These are phyloP conservation scores for Globisporangium alternatum DNA, from an alignment of 352 stramenopile genomes.

Conservation along the genomic window DNA sequence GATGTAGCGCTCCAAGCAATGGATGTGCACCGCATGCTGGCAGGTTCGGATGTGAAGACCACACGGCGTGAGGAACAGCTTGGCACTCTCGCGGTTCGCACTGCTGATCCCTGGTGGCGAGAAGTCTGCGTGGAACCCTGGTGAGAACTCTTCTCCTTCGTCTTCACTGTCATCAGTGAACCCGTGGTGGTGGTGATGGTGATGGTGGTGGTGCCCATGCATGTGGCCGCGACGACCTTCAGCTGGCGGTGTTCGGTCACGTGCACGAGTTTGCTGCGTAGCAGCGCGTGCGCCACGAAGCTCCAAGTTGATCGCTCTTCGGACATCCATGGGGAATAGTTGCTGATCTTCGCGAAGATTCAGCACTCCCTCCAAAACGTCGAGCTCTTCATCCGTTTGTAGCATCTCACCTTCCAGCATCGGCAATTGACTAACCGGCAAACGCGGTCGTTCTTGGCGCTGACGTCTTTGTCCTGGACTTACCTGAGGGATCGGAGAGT, in stretches of 20 bases:
- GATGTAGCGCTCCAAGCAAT: slow-evolving; percentile 87
- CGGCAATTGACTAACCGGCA: slow-evolving; percentile 35
- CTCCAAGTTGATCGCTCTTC: slow-evolving; percentile 37
- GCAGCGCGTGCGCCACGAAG: slow-evolving; percentile 28
- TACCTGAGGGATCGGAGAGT: slow-evolving; percentile 26
- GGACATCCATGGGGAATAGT: slow-evolving; percentile 51
- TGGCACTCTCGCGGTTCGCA: slow-evolving; percentile 45
- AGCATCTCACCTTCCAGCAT: slow-evolving; percentile 60
- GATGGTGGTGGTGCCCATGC: slow-evolving; percentile 21
- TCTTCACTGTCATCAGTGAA: slow-evolving; percentile 51
- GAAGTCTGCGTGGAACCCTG: slow-evolving; percentile 38
- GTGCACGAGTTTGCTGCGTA: slow-evolving; percentile 22
- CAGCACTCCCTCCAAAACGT: slow-evolving; percentile 64
- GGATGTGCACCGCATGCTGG: slow-evolving; percentile 83
- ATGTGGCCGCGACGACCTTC: slow-evolving; percentile 20
- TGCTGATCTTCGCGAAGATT: slow-evolving; percentile 63
- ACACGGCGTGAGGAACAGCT: slow-evolving; percentile 74
- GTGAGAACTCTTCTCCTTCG: slow-evolving; percentile 43
- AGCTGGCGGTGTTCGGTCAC: slow-evolving; percentile 8
- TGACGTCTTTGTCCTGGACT: slow-evolving; percentile 35
- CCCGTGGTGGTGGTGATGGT: slow-evolving; percentile 27
- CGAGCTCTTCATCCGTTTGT: slow-evolving; percentile 64
- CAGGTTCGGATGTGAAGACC: slow-evolving; percentile 84
- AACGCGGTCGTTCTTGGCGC: slow-evolving; percentile 44
- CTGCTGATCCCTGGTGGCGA: slow-evolving; percentile 43